A percentile compares a stretch with the other conserved stretches of the same genome.
Conservation (phyloP, 495 filamentous ascomycete genomes). For the Penicillium canariense region DNA sequence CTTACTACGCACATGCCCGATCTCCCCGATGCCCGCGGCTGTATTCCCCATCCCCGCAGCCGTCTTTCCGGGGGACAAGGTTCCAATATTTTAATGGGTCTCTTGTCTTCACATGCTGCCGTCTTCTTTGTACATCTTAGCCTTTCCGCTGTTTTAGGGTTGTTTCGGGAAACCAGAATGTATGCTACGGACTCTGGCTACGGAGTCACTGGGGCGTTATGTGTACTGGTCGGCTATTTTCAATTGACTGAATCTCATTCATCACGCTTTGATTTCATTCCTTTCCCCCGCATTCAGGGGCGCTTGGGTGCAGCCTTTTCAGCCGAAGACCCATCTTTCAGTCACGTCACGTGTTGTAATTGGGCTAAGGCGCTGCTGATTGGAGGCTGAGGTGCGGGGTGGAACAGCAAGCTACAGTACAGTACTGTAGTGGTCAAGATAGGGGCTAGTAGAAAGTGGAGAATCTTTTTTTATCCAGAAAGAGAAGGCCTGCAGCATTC, state of each 20-base stretch:
- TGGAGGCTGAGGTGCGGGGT: not conserved
- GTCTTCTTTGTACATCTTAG: slow-evolving; percentile 5
- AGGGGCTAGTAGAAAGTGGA: too few species aligned
- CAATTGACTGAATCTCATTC: not conserved
- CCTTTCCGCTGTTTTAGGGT: not conserved
- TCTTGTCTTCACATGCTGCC: not conserved
- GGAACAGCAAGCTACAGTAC: too few species aligned
- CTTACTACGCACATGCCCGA: not conserved
- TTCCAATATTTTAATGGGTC: not conserved
- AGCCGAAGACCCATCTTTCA: slow-evolving; percentile 7
- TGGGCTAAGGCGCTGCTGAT: not conserved
- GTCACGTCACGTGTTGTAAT: slow-evolving; percentile 13
- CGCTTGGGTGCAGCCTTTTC: not conserved
- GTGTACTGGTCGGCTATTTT: not conserved
- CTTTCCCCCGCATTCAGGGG: not conserved
- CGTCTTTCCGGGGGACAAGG: not conserved
- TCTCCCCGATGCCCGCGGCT: not conserved
- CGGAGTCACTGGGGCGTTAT: slow-evolving; percentile 15
- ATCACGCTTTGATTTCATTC: not conserved
- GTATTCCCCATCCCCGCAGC: not conserved
- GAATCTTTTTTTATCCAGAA: slow-evolving; percentile 17
- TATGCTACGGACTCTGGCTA: slow-evolving; percentile 16
- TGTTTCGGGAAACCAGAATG: slow-evolving; percentile 15
- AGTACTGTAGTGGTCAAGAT: too few species aligned
- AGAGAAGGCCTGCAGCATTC: slow-evolving; percentile 29